Conservation (phyloP, 2,329 filamentous ascomycete genomes). For the Penicillium fuscoglaucum region DNA sequence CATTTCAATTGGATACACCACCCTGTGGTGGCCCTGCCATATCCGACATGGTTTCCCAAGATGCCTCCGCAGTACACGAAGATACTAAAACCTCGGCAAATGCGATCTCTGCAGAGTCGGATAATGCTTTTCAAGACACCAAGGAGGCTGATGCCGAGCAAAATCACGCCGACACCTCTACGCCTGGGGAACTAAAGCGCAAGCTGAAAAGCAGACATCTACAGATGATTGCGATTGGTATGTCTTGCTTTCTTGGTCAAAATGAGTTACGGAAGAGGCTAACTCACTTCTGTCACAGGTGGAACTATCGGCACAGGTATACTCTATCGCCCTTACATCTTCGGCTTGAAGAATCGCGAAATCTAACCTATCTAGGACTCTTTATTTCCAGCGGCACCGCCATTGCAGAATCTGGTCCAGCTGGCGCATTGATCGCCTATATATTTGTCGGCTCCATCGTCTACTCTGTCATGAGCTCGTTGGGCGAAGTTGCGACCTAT, state of each 20-base stretch:
- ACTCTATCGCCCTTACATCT: neutral
- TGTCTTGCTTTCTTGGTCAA: neutral
- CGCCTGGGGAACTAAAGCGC: conserved; percentile 24
- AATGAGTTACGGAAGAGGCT: neutral
- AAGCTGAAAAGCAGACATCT: conserved; percentile 27
- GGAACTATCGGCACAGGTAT: conserved; percentile 29
- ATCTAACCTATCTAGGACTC: conserved; percentile 50
- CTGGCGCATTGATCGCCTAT: conserved; percentile 66
- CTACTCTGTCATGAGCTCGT: conserved; percentile 69
- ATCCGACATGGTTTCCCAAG: conserved; percentile 17
- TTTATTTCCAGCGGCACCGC: conserved; percentile 67
- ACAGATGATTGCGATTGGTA: conserved; percentile 30
- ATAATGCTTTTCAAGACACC: conserved; percentile 17
- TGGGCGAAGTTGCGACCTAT: conserved; percentile 71
- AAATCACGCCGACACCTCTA: conserved; percentile 13
- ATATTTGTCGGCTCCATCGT: conserved; percentile 69
- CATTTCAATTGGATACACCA: neutral
- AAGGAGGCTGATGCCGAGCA: conserved; percentile 23
- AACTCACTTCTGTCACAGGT: conserved; percentile 12
- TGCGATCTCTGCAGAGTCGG: conserved; percentile 5
- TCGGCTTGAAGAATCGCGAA: neutral
- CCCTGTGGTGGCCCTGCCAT: neutral
- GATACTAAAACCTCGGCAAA: neutral
- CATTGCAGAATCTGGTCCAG: conserved; percentile 63
- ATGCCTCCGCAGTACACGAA: conserved; percentile 1